A percentile compares a stretch with the other conserved stretches of the same genome.
Evolutionary conservation across 257 asterid genomes (phyloP).

Genomic region (Plantago elongata): DNA sequence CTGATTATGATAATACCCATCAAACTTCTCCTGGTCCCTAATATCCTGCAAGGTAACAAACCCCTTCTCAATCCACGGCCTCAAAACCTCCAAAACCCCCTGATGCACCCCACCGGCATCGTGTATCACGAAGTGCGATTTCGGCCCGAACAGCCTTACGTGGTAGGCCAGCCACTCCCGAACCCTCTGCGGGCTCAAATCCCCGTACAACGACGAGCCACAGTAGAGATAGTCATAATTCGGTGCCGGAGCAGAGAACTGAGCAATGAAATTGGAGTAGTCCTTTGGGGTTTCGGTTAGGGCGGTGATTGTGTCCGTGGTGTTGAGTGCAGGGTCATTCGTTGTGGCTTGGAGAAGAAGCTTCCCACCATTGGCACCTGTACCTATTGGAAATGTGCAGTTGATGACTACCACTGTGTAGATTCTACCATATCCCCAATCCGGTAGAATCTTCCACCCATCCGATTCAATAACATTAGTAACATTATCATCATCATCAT

Average conservation of each 20-base stretch:
- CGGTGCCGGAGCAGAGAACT: constrained; percentile 26
- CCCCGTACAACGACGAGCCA: constrained; percentile 71
- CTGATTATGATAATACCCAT: constrained; percentile 84
- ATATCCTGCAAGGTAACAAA: constrained; percentile 67
- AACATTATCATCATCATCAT: not conserved
- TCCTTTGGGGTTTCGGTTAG: constrained; percentile 35
- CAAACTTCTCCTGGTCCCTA: constrained; percentile 68
- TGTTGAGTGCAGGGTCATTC: constrained; percentile 40
- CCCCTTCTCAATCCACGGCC: constrained; percentile 82
- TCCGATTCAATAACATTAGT: not conserved
- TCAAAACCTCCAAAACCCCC: constrained; percentile 50
- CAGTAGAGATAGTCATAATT: constrained; percentile 62
- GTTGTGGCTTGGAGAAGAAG: constrained; percentile 48
- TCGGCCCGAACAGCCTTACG: constrained; percentile 46
- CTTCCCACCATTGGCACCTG: constrained; percentile 38
- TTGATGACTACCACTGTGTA: constrained; percentile 75
- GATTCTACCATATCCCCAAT: constrained; percentile 86
- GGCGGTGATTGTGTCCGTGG: constrained; percentile 44
- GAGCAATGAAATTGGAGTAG: constrained; percentile 26
- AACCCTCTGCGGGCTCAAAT: constrained; percentile 63
- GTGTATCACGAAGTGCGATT: constrained; percentile 76
- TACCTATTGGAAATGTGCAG: constrained; percentile 49
- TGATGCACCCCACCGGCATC: constrained; percentile 86
- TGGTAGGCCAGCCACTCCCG: constrained; percentile 85
- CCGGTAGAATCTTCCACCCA: constrained; percentile 44